Percentiles rank a stretch among this genome's conserved stretches.
Evolutionary conservation across 2,329 filamentous ascomycete genomes (phyloP).

Genomic region (Epicoccum sorghinum): DNA sequence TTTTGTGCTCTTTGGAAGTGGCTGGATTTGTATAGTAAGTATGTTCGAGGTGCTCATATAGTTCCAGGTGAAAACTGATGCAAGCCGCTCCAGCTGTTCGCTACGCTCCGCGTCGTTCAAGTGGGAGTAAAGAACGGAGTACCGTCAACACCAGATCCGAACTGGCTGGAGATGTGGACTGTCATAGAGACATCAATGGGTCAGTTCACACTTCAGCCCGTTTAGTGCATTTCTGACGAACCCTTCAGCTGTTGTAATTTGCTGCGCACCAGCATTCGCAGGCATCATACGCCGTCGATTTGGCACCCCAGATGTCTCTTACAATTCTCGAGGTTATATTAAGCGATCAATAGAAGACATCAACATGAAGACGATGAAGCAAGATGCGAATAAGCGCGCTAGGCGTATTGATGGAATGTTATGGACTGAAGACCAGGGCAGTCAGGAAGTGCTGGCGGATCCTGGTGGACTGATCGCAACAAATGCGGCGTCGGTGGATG

Average conservation of each 20-base stretch:
- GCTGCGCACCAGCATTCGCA: conserved; percentile 1
- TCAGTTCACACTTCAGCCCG: neutral
- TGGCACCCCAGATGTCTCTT: neutral
- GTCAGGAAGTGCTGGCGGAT: neutral
- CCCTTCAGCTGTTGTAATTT: conserved; percentile 3
- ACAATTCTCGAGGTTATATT: neutral
- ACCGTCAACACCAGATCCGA: neutral
- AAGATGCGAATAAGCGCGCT: neutral
- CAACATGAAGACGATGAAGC: neutral
- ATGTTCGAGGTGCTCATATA: neutral
- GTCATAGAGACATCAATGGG: conserved; percentile 5
- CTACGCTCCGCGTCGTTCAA: conserved; percentile 1
- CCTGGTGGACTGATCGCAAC: neutral
- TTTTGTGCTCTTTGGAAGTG: neutral
- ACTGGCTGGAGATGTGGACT: conserved; percentile 7
- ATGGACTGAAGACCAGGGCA: neutral
- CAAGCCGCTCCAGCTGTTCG: neutral
- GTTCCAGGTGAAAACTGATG: neutral
- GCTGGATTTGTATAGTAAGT: neutral
- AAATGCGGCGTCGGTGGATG: neutral
- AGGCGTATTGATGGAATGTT: neutral
- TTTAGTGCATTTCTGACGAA: neutral
- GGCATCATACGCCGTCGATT: neutral
- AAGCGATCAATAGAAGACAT: neutral
- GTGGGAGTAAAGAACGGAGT: neutral